Evolutionary conservation across 495 filamentous ascomycete species (phyloP).

Genomic region (Aspergillus affinis): DNA sequence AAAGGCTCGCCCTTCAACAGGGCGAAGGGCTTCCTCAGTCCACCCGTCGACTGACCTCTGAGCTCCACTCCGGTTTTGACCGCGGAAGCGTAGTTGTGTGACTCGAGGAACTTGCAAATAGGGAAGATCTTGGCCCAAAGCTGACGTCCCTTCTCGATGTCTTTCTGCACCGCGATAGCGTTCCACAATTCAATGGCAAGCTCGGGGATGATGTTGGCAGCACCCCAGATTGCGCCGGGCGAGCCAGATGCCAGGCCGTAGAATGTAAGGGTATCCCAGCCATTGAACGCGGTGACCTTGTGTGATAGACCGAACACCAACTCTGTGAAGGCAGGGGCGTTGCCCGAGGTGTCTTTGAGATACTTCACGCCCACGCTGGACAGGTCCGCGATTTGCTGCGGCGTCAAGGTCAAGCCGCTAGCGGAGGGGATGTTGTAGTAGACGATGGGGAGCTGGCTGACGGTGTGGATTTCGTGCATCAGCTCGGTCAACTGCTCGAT

Average conservation of each 20-base stretch:
- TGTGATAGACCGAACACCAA: slow-evolving; percentile 31
- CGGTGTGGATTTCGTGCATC: slow-evolving; percentile 28
- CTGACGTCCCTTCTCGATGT: slow-evolving; percentile 30
- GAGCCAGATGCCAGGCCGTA: slow-evolving; percentile 35
- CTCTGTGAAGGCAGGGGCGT: slow-evolving; percentile 37
- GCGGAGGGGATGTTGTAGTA: slow-evolving; percentile 40
- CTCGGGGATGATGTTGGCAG: slow-evolving; percentile 39
- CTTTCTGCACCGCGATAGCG: slow-evolving; percentile 30
- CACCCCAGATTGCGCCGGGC: slow-evolving; percentile 35
- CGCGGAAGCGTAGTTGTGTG: slow-evolving; percentile 32
- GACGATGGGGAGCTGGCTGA: slow-evolving; percentile 31
- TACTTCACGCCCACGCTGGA: slow-evolving; percentile 34
- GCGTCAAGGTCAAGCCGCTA: slow-evolving; percentile 25
- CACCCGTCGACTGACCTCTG: slow-evolving; percentile 32
- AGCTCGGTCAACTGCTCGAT: slow-evolving; percentile 32
- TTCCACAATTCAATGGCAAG: slow-evolving; percentile 35
- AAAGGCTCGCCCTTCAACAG: slow-evolving; percentile 24
- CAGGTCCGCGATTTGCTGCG: slow-evolving; percentile 29
- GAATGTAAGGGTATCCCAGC: slow-evolving; percentile 41
- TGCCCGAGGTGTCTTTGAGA: slow-evolving; percentile 39
- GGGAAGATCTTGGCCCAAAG: slow-evolving; percentile 36
- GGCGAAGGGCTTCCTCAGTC: slow-evolving; percentile 35
- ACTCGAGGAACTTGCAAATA: slow-evolving; percentile 39
- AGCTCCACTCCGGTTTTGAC: slow-evolving; percentile 40
- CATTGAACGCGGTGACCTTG: slow-evolving; percentile 35